A percentile compares a stretch with the other conserved stretches of the same genome.
These are phyloP conservation scores for Sphaerulina musiva DNA, from an alignment of 2,329 filamentous ascomycete genomes.

Conservation along the genomic window DNA sequence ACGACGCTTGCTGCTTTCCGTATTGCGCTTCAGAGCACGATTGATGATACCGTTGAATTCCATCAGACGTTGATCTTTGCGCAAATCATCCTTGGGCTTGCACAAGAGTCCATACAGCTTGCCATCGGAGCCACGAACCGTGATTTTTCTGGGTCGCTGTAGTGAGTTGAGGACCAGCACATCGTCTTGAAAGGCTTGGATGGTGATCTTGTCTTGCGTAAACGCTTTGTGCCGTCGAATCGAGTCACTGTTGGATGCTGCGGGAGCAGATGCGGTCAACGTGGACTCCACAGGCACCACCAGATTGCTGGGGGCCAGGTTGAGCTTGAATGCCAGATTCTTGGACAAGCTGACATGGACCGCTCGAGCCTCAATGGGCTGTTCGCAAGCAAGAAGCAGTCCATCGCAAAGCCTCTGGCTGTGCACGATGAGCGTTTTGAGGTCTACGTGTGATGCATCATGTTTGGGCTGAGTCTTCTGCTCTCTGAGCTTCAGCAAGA, in stretches of 20 bases:
- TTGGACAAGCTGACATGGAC: constrained; percentile 67
- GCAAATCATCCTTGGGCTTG: constrained; percentile 95
- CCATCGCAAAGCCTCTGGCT: constrained; percentile 80
- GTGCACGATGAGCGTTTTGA: constrained; percentile 65
- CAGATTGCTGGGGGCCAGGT: constrained; percentile 70
- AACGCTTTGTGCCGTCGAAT: constrained; percentile 75
- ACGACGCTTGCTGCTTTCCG: constrained; percentile 81
- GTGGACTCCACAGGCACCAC: constrained; percentile 85
- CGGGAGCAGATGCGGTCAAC: constrained; percentile 72
- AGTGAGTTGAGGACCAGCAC: constrained; percentile 85
- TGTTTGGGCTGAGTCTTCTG: constrained; percentile 51
- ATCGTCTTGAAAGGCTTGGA: constrained; percentile 73
- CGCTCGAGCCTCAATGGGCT: constrained; percentile 65
- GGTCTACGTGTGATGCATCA: constrained; percentile 51
- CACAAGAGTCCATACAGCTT: constrained; percentile 83
- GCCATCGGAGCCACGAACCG: constrained; percentile 81
- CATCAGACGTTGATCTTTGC: constrained; percentile 97
- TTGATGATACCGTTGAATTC: constrained; percentile 99
- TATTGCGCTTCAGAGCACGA: constrained; percentile 80
- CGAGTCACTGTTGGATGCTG: constrained; percentile 61
- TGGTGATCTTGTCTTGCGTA: constrained; percentile 75
- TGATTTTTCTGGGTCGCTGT: constrained; percentile 85
- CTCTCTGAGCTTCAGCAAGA: constrained; percentile 40
- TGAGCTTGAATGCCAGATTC: constrained; percentile 78
- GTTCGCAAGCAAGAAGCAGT: constrained; percentile 72